Evolutionary conservation across 192 early-diverging fungal species (phyloP), one percentile per base, ranked within the genome.

Genomic region (Globomyces pollinis-pini): DNA sequence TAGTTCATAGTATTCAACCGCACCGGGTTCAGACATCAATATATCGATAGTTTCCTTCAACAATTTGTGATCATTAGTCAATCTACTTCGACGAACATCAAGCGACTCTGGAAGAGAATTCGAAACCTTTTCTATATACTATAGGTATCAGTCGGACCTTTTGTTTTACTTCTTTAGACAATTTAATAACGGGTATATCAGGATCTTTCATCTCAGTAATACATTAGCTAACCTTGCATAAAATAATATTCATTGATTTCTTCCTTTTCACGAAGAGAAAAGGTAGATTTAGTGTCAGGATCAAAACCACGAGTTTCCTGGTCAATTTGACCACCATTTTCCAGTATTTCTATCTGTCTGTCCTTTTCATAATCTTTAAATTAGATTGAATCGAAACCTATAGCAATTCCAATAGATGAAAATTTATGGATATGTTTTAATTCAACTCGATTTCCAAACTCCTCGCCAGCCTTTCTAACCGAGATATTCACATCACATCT

Each of bases 401-500:
- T 71, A 1, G 69, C 73, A 12, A 35, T 18, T 31, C 65, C 71
- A 24, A 75, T 63, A 15, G 63, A 44, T 2, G 44, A 59, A 44
- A 75, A 71, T 38, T 68, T 75, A 30, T 57, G 50, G 5, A 75
- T 28, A 43, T 75, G 73, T 55, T 72, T 75, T 16, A 75, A 33
- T 49, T 75, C 69, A 9, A 61, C 55, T 12, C 63, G 57, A n/a
- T 38, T 59, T 28, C 64, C 64, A 8, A 64, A 41, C 29, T 18
- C 33, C 9, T 18, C 3, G 6, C 29, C 60, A 2, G 21, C 4
- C 4, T 30, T 42, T 28, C 62, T 24, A 0, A 94, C 90, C 1
- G 91, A 94, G 6, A 97, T 87, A 57, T 97, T 97, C 44, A 94
- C 87, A 72, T 97, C 94, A 49, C 88, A 91, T 24, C 94, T 77